Evolutionary conservation across 2,329 filamentous ascomycete genomes (phyloP).

Genomic region (Hypomyces perniciosus): DNA sequence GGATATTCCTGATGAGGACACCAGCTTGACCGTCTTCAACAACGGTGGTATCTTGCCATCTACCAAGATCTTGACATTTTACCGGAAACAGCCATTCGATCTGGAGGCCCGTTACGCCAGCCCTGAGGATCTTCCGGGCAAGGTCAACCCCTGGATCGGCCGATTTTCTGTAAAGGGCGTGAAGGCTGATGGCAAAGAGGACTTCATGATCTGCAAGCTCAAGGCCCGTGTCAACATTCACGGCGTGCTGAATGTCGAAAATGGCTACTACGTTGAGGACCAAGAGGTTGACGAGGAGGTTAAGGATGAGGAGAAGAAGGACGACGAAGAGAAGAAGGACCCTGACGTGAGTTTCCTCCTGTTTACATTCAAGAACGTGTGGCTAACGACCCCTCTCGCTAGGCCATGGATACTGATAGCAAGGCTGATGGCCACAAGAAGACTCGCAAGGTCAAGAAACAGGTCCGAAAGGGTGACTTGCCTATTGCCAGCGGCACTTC

Average conservation of each 20-base stretch:
- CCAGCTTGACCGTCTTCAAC: slow-evolving; percentile 94
- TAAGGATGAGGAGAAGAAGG: slow-evolving; percentile 68
- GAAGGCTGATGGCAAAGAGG: slow-evolving; percentile 85
- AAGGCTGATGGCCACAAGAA: slow-evolving; percentile 67
- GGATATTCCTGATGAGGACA: slow-evolving; percentile 98
- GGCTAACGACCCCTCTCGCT: slow-evolving; percentile 21
- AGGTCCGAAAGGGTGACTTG: slow-evolving; percentile 93
- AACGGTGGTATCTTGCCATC: slow-evolving; percentile 95
- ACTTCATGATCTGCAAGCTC: slow-evolving; percentile 99
- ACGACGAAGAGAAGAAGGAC: slow-evolving; percentile 59
- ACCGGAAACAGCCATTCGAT: slow-evolving; percentile 95
- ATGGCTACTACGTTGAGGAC: slow-evolving; percentile 96
- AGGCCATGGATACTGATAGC: slow-evolving; percentile 84
- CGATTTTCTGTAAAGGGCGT: slow-evolving; percentile 97
- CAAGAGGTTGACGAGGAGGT: slow-evolving; percentile 94
- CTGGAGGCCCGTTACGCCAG: slow-evolving; percentile 91
- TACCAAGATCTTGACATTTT: slow-evolving; percentile 98
- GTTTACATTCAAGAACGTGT: background rate
- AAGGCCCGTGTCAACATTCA: slow-evolving; percentile 96
- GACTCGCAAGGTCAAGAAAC: slow-evolving; percentile 98
- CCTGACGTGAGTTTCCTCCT: slow-evolving; percentile 58
- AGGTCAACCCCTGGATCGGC: slow-evolving; percentile 90
- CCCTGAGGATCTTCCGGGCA: slow-evolving; percentile 79
- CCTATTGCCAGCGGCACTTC: slow-evolving; percentile 79
- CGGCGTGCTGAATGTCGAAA: slow-evolving; percentile 93